Evolutionary conservation across 78 protist genomes (phyloP).

Genomic region (Speleostelium caveatum): DNA sequence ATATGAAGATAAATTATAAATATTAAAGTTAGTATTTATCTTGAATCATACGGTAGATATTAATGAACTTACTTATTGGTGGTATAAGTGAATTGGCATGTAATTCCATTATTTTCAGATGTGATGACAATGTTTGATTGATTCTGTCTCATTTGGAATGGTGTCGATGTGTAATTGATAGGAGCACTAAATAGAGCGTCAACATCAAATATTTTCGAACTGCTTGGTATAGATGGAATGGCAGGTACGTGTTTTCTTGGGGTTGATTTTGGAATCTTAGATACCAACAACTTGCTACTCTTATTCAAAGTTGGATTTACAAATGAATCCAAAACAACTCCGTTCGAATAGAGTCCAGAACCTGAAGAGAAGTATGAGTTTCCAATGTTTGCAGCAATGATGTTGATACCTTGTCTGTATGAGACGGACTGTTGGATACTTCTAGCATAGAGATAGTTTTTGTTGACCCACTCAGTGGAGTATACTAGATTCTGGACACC

Average conservation of each 20-base stretch:
- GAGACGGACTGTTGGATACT: slow-evolving; percentile 15
- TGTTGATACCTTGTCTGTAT: not conserved
- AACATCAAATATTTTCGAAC: too few species aligned
- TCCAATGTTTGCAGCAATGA: slow-evolving; percentile 30
- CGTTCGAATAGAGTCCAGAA: slow-evolving; percentile 45
- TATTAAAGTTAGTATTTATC: too few species aligned
- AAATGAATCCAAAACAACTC: not conserved
- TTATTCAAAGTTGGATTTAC: not conserved
- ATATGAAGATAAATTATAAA: too few species aligned
- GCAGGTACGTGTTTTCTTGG: not conserved
- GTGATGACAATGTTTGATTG: not conserved
- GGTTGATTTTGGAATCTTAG: slow-evolving; percentile 8
- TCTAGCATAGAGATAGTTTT: slow-evolving; percentile 3
- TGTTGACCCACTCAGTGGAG: slow-evolving; percentile 61
- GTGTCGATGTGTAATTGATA: slow-evolving; percentile 1
- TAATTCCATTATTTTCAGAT: not conserved
- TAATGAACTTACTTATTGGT: too few species aligned
- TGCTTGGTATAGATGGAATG: too few species aligned
- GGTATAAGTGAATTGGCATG: not conserved
- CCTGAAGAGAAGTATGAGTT: not conserved
- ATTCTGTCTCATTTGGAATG: slow-evolving; percentile 19
- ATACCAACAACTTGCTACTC: not conserved
- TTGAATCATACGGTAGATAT: too few species aligned
- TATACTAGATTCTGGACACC: slow-evolving; percentile 35
- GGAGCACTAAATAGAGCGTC: too few species aligned